Percentiles rank a stretch among this genome's conserved stretches.
Conservation (phyloP, 768 basidiomycete genomes). For the Chlorophyllum brunneum region DNA sequence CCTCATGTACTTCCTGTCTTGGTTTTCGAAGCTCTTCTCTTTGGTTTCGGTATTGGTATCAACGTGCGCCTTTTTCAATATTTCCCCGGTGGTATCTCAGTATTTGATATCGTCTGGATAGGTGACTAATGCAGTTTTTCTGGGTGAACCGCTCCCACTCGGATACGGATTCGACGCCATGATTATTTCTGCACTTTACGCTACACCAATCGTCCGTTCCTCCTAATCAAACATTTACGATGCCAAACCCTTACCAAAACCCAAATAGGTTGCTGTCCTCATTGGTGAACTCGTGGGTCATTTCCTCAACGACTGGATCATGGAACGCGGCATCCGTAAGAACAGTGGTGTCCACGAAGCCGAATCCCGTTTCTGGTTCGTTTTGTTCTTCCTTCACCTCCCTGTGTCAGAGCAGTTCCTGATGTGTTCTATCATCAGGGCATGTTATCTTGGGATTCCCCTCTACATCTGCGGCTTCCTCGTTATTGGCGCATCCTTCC, state of each 20-base stretch:
- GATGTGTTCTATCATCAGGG: slow-evolving; percentile 26
- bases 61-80: slow-evolving; percentile 23
- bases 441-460: slow-evolving; percentile 48
- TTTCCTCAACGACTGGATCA: slow-evolving; percentile 32
- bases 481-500: slow-evolving; percentile 44
- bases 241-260: not conserved
- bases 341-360: slow-evolving; percentile 37
- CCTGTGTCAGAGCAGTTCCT: not conserved
- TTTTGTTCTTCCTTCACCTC: not conserved
- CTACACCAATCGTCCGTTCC: slow-evolving; percentile 30
- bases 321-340: slow-evolving; percentile 24
- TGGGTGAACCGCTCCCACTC: slow-evolving; percentile 19
- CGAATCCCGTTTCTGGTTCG: slow-evolving; percentile 46
- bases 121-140: slow-evolving; percentile 28
- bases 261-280: slow-evolving; percentile 27
- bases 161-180: slow-evolving; percentile 34
- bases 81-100: slow-evolving; percentile 27
- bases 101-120: slow-evolving; percentile 25
- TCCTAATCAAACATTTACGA: not conserved
- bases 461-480: slow-evolving; percentile 53
- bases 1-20: slow-evolving; percentile 37
- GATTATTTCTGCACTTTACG: slow-evolving; percentile 33
- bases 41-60: slow-evolving; percentile 30
- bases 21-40: slow-evolving; percentile 40
- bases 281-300: slow-evolving; percentile 33